Conservation (phyloP, 176 grass and related monocot genomes). For the Musa beccarii region DNA sequence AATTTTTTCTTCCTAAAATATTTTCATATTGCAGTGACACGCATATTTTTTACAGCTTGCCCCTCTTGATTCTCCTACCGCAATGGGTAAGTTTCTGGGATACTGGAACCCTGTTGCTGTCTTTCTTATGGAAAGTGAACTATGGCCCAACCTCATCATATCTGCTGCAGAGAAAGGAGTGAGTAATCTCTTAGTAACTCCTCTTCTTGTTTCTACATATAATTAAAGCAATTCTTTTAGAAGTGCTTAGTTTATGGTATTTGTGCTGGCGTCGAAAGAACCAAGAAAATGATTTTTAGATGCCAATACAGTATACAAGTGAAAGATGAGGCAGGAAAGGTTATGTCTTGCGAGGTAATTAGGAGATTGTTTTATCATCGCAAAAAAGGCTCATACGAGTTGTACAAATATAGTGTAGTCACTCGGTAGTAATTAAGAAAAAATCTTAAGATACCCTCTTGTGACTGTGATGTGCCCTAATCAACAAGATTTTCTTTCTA, state of each 20-base stretch:
- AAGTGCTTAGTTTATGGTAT: neutral
- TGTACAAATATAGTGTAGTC: neutral
- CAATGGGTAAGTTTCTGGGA: slow-evolving; percentile 51
- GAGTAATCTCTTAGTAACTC: slow-evolving; percentile 14
- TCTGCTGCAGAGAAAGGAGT: slow-evolving; percentile 66
- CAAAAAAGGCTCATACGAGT: neutral
- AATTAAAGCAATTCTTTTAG: neutral
- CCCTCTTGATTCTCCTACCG: slow-evolving; percentile 63
- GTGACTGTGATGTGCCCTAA: neutral
- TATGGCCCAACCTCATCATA: slow-evolving; percentile 93
- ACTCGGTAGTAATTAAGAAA: neutral
- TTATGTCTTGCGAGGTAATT: neutral
- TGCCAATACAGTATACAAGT: neutral
- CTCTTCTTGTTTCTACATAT: slow-evolving; percentile 5
- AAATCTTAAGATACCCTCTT: neutral
- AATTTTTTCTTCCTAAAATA: neutral
- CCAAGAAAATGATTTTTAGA: neutral
- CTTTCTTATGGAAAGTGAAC: slow-evolving; percentile 91
- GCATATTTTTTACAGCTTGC: slow-evolving; percentile 46
- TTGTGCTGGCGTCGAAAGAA: neutral
- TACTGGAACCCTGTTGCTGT: slow-evolving; percentile 71
- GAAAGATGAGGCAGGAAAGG: neutral
- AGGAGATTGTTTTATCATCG: neutral
- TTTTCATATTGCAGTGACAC: neutral
- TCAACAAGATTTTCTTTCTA: neutral